Percentiles rank a stretch among this genome's conserved stretches.
Evolutionary conservation across 1,284 basidiomycete genomes (phyloP).

Genomic region (Volvariella volvacea): DNA sequence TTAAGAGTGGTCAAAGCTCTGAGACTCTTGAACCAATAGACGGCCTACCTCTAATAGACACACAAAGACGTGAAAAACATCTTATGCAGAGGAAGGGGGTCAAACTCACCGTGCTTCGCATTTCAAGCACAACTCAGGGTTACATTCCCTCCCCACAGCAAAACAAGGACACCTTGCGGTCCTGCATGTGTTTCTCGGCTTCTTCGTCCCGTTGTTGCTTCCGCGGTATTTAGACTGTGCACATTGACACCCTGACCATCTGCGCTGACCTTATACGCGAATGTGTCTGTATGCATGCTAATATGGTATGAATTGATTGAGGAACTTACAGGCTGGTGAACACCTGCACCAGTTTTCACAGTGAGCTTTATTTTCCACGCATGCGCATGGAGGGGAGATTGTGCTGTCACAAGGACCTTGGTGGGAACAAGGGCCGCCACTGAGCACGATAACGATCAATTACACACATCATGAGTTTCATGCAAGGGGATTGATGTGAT

Average conservation of each 20-base stretch:
- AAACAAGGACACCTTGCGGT: conserved; percentile 39
- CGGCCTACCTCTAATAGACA: conserved; percentile 18
- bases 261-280: conserved; percentile 25
- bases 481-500: too few species aligned
- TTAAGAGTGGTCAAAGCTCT: too few species aligned
- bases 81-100: too few species aligned
- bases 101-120: conserved; percentile 33
- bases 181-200: conserved; percentile 14
- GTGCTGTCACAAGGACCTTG: conserved; percentile 32
- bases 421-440: conserved; percentile 36
- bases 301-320: conserved; percentile 1
- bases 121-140: conserved; percentile 38
- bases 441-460: conserved; percentile 4
- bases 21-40: conserved; percentile 38
- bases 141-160: conserved; percentile 42
- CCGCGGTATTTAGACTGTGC: conserved; percentile 7
- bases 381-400: conserved; percentile 25
- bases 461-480: too few species aligned
- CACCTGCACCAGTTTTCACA: conserved; percentile 33
- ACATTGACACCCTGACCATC: conserved; percentile 42
- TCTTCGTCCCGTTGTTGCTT: conserved; percentile 1
- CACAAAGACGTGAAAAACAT: background rate
- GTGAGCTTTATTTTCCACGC: conserved; percentile 27
- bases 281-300: background rate
- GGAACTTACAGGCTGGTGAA: conserved; percentile 26